A percentile compares a stretch with the other conserved stretches of the same genome.
phyloP scores from a whole-genome alignment of 768 basidiomycete species.

The Rhodocollybia butyracea region DNA sequence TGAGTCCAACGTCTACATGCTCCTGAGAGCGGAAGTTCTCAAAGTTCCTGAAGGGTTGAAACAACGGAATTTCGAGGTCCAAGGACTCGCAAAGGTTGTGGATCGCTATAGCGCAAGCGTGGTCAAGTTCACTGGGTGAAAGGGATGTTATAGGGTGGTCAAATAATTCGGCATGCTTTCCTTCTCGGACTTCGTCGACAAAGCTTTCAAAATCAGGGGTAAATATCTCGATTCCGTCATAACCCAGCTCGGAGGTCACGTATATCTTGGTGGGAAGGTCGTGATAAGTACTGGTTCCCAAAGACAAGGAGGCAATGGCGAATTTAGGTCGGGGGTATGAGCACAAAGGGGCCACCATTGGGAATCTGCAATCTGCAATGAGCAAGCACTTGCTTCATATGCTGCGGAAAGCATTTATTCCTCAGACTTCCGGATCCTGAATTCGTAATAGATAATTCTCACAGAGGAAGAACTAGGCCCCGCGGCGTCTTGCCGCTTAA shows the following conservation, averaged over 20 bases:
- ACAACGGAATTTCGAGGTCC: conserved; percentile 24
- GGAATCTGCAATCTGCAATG: neutral
- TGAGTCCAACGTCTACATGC: conserved; percentile 21
- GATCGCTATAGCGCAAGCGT: conserved; percentile 22
- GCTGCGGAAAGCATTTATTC: neutral
- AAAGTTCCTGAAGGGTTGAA: conserved; percentile 35
- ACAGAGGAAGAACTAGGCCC: too few species aligned
- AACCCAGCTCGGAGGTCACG: conserved; percentile 28
- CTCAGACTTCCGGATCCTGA: neutral
- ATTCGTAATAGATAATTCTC: too few species aligned
- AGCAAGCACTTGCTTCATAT: neutral
- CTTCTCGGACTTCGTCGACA: conserved; percentile 17
- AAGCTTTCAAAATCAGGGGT: conserved; percentile 24
- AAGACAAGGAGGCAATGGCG: conserved; percentile 24
- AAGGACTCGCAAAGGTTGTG: conserved; percentile 16
- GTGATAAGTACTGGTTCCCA: conserved; percentile 26
- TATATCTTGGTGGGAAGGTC: conserved; percentile 26
- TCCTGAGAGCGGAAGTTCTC: conserved; percentile 28
- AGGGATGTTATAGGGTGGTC: conserved; percentile 15
- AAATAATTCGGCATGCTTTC: conserved; percentile 18
- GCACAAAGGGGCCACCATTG: neutral
- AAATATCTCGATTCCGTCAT: conserved; percentile 29
- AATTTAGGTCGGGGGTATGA: conserved; percentile 10
- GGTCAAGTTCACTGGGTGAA: conserved; percentile 19
- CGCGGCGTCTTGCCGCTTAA: too few species aligned